These are phyloP conservation scores for Boletus speciosus DNA, from an alignment of 768 basidiomycete species.

Conservation along the genomic window DNA sequence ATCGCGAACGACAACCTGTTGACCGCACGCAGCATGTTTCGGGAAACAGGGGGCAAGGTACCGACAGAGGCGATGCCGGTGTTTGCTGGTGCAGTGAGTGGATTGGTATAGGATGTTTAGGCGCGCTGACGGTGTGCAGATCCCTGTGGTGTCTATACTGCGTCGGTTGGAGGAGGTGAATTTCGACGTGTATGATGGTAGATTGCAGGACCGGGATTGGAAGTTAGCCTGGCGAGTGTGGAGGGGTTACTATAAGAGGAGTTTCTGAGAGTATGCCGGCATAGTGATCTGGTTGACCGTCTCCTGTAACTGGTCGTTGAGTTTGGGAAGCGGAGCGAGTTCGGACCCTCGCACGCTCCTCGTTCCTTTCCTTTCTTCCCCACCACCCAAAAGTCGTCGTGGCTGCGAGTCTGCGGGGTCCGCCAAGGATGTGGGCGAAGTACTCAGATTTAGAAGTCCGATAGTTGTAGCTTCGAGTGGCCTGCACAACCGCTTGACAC, in stretches of 20 bases:
- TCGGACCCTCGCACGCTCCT: background rate
- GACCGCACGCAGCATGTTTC: slow-evolving; percentile 70
- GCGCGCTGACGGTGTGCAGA: slow-evolving; percentile 36
- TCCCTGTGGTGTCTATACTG: slow-evolving; percentile 66
- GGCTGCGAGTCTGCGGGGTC: slow-evolving; percentile 31
- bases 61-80: slow-evolving; percentile 63
- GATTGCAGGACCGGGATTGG: slow-evolving; percentile 68
- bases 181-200: slow-evolving; percentile 69
- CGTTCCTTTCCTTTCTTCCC: background rate
- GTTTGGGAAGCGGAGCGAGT: background rate
- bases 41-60: slow-evolving; percentile 49
- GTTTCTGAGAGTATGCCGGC: slow-evolving; percentile 34
- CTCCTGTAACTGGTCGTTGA: slow-evolving; percentile 4
- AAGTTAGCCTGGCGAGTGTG: slow-evolving; percentile 73
- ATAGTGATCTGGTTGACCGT: slow-evolving; percentile 17
- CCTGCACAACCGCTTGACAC: slow-evolving; percentile 32
- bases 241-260: slow-evolving; percentile 47
- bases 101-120: background rate
- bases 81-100: slow-evolving; percentile 67
- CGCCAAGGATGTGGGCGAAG: slow-evolving; percentile 23
- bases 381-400: slow-evolving; percentile 2
- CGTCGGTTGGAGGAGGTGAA: slow-evolving; percentile 60
- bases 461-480: slow-evolving; percentile 29
- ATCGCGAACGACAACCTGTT: slow-evolving; percentile 76
- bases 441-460: slow-evolving; percentile 36